A percentile compares a stretch with the other conserved stretches of the same genome.
phyloP scores from a whole-genome alignment of 1,139 yeast species.

The Sugiyamaella neomexicana region DNA sequence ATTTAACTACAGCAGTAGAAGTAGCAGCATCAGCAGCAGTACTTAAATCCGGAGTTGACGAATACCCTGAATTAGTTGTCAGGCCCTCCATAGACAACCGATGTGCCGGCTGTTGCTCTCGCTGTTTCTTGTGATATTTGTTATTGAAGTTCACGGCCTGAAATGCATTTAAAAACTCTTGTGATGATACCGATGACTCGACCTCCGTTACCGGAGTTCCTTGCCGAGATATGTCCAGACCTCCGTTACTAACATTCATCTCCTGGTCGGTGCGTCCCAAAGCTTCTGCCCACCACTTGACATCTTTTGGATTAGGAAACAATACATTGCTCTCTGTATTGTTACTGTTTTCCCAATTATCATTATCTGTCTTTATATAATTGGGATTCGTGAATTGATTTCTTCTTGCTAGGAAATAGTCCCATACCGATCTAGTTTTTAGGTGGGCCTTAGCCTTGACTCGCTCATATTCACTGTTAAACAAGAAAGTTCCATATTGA shows the following conservation, averaged over 20 bases:
- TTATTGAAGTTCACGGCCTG: slow-evolving; percentile 12
- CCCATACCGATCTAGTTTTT: slow-evolving; percentile 85
- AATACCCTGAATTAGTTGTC: slow-evolving; percentile 2
- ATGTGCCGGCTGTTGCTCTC: not conserved
- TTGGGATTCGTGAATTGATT: slow-evolving; percentile 61
- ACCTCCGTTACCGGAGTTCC: slow-evolving; percentile 2
- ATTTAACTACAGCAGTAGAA: not conserved
- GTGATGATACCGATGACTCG: not conserved
- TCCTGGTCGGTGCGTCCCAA: slow-evolving; percentile 79
- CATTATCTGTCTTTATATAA: slow-evolving; percentile 3
- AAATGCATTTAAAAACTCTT: slow-evolving; percentile 13
- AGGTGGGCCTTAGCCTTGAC: slow-evolving; percentile 44
- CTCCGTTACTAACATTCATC: slow-evolving; percentile 52
- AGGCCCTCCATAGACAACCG: not conserved
- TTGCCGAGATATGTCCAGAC: slow-evolving; percentile 12
- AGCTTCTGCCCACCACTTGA: slow-evolving; percentile 86
- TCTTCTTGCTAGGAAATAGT: slow-evolving; percentile 76
- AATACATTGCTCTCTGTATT: slow-evolving; percentile 47
- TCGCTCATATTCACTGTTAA: slow-evolving; percentile 70
- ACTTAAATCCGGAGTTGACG: slow-evolving; percentile 11
- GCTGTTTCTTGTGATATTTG: not conserved
- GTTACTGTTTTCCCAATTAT: slow-evolving; percentile 40
- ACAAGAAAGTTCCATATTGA: slow-evolving; percentile 89
- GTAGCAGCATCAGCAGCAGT: not conserved
- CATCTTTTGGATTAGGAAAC: slow-evolving; percentile 64